A percentile compares a stretch with the other conserved stretches of the same genome.
Evolutionary conservation across 768 basidiomycete species (phyloP).

Genomic region (Amanita pallidorosea): DNA sequence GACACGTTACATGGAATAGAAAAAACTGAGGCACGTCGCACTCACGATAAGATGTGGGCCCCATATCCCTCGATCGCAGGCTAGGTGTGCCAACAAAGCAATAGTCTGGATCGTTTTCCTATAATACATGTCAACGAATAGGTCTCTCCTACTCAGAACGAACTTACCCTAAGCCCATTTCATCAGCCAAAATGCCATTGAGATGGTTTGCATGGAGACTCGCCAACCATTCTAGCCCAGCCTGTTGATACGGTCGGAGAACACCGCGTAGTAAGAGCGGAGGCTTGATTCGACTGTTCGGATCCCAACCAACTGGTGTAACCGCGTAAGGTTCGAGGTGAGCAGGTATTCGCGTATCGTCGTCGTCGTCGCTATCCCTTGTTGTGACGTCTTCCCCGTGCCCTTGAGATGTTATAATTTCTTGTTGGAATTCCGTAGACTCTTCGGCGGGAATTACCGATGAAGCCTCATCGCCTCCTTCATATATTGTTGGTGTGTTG

Average conservation of each 20-base stretch:
- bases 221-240: slow-evolving; percentile 91
- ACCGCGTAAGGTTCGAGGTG: slow-evolving; percentile 65
- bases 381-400: slow-evolving; percentile 21
- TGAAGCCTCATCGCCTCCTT: neutral
- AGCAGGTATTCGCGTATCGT: slow-evolving; percentile 27
- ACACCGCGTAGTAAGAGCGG: slow-evolving; percentile 76
- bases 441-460: slow-evolving; percentile 7
- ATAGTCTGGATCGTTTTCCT: slow-evolving; percentile 98
- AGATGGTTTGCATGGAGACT: slow-evolving; percentile 72
- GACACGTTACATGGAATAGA: slow-evolving; percentile 5
- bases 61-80: slow-evolving; percentile 85
- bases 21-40: slow-evolving; percentile 1
- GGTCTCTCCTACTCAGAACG: neutral
- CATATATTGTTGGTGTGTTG: neutral
- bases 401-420: slow-evolving; percentile 1
- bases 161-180: slow-evolving; percentile 89
- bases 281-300: slow-evolving; percentile 44
- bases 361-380: slow-evolving; percentile 20
- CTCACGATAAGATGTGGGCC: slow-evolving; percentile 82
- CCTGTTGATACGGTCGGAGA: slow-evolving; percentile 87
- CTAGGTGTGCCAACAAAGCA: slow-evolving; percentile 83
- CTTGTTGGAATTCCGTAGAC: neutral
- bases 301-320: slow-evolving; percentile 59
- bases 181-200: slow-evolving; percentile 83
- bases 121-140: slow-evolving; percentile 1